Conservation (phyloP, 2,329 filamentous ascomycete species). For the Aspergillus clavatus region DNA sequence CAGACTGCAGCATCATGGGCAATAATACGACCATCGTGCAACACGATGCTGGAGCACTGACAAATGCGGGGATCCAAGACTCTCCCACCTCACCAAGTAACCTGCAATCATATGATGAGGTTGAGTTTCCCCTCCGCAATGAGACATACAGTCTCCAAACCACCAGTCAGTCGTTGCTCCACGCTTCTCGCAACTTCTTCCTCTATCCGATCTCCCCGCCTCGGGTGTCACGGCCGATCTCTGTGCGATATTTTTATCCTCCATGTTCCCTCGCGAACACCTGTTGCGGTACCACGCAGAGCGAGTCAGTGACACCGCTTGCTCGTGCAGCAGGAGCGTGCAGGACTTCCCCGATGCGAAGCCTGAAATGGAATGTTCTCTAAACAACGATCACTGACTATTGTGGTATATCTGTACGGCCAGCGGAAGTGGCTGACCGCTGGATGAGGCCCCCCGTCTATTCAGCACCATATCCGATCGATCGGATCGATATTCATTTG, state of each 20-base stretch:
- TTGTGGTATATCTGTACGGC: background rate
- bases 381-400: background rate
- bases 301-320: background rate
- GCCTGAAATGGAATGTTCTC: background rate
- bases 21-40: background rate
- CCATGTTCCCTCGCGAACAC: background rate
- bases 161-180: too few relatives aligned
- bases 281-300: background rate
- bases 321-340: too few relatives aligned
- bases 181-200: background rate
- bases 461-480: background rate
- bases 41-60: background rate
- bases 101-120: background rate
- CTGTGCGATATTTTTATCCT: background rate
- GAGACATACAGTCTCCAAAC: background rate
- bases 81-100: background rate
- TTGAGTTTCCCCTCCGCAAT: background rate
- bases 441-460: background rate
- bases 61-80: constrained; percentile 1
- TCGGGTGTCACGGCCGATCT: background rate
- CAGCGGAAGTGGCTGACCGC: background rate
- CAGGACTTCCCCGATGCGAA: too few relatives aligned
- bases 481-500: background rate
- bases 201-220: background rate
- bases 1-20: background rate